Conservation (phyloP, 2,329 filamentous ascomycete genomes). For the Apiospora kogelbergensis region DNA sequence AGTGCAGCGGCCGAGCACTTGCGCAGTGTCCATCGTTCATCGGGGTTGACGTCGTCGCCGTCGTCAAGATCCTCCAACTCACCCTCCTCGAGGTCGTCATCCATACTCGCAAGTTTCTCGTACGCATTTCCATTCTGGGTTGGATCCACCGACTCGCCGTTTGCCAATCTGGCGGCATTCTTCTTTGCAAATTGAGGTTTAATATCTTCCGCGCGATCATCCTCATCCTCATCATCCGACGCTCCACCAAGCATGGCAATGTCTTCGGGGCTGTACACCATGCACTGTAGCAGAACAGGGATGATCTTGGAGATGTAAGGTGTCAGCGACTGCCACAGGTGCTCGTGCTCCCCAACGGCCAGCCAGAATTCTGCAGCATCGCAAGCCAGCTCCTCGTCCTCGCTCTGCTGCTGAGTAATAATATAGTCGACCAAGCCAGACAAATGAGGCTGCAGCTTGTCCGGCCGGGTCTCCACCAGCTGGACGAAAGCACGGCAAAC, state of each 20-base stretch:
- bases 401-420: conserved; percentile 80
- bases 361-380: conserved; percentile 99
- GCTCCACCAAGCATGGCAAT: conserved; percentile 81
- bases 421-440: conserved; percentile 89
- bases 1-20: conserved; percentile 96
- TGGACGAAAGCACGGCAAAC: conserved; percentile 93
- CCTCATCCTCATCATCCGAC: conserved; percentile 85
- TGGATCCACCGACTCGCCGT: conserved; percentile 51
- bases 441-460: conserved; percentile 88
- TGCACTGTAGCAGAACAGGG: conserved; percentile 86
- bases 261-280: conserved; percentile 96
- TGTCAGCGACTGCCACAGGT: conserved; percentile 72
- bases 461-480: conserved; percentile 84
- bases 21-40: conserved; percentile 91
- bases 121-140: conserved; percentile 52
- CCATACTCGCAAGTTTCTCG: conserved; percentile 56
- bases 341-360: conserved; percentile 83
- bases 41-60: conserved; percentile 78
- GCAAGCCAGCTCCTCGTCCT: conserved; percentile 86
- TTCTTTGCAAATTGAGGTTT: conserved; percentile 87
- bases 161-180: conserved; percentile 56
- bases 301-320: conserved; percentile 84
- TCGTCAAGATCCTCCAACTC: conserved; percentile 77
- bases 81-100: conserved; percentile 82
- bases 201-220: conserved; percentile 88